Evolutionary conservation across 2,329 filamentous ascomycete genomes (phyloP).

Genomic region (Dactylellina parvicollis): DNA sequence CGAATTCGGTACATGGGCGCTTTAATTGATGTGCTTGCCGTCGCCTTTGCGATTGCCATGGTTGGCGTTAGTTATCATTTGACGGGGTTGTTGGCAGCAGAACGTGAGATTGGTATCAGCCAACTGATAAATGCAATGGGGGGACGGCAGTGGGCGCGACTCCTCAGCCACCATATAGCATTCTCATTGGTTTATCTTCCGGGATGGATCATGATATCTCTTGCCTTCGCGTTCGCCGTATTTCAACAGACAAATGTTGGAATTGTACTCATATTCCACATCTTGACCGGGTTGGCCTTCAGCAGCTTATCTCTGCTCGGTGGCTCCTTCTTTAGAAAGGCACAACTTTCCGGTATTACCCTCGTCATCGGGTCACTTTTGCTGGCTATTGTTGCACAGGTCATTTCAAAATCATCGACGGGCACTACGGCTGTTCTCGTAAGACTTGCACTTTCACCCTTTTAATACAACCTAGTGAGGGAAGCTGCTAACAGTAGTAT

Average conservation of each 20-base stretch:
- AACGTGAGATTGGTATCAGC: conserved; percentile 86
- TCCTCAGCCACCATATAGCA: conserved; percentile 80
- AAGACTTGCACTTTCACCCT: no score
- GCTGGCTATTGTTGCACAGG: conserved; percentile 83
- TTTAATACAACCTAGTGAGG: no score
- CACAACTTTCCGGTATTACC: conserved; percentile 86
- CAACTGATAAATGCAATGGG: conserved; percentile 93
- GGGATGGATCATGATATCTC: conserved; percentile 80
- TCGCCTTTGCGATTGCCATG: conserved; percentile 81
- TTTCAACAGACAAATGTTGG: conserved; percentile 71
- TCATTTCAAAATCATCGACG: conserved; percentile 70
- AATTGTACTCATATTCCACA: conserved; percentile 77
- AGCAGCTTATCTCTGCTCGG: conserved; percentile 83
- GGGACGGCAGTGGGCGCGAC: conserved; percentile 76
- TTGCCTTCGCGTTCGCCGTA: conserved; percentile 72
- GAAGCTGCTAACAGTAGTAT: neutral
- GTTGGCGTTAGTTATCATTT: conserved; percentile 87
- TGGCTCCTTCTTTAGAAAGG: conserved; percentile 83
- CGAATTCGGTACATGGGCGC: conserved; percentile 67
- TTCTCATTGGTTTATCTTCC: conserved; percentile 83
- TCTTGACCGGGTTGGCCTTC: conserved; percentile 79
- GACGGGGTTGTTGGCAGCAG: conserved; percentile 83
- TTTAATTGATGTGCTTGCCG: conserved; percentile 78
- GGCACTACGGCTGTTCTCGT: conserved; percentile 72
- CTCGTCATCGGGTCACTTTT: conserved; percentile 77